Evolutionary conservation across 768 basidiomycete genomes (phyloP).

Genomic region (Pisolithus orientalis): DNA sequence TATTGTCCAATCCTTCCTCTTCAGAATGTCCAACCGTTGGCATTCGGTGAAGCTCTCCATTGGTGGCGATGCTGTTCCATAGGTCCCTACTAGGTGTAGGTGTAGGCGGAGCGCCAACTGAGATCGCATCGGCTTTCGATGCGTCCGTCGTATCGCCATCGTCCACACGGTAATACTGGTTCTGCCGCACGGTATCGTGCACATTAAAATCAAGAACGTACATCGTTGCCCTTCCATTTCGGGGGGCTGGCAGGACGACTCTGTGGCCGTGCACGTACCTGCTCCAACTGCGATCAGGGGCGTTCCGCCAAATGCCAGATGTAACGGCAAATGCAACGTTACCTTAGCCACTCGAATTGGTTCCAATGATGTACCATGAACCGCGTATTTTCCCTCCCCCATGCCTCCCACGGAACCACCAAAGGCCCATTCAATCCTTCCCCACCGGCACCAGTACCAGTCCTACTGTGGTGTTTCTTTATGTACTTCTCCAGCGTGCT

Average conservation of each 20-base stretch:
- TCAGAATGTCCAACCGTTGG: too few species aligned
- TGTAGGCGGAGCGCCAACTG: not conserved
- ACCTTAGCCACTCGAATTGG: conserved; percentile 38
- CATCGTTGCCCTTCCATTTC: conserved; percentile 8
- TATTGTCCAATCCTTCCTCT: too few species aligned
- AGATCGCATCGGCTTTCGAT: not conserved
- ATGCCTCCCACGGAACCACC: conserved; percentile 30
- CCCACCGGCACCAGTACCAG: not conserved
- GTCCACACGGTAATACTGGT: not conserved
- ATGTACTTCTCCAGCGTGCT: conserved; percentile 19
- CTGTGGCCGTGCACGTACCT: conserved; percentile 41
- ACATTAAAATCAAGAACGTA: conserved; percentile 30
- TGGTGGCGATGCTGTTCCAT: too few species aligned
- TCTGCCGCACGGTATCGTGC: conserved; percentile 4
- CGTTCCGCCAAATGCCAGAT: not conserved
- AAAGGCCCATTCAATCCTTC: not conserved
- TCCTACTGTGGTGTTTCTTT: not conserved
- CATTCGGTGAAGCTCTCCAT: too few species aligned
- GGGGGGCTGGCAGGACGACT: conserved; percentile 21
- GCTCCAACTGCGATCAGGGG: not conserved
- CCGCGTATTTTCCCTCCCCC: conserved; percentile 33
- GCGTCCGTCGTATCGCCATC: not conserved
- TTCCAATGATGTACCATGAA: conserved; percentile 19
- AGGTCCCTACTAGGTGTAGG: too few species aligned
- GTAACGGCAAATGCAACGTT: conserved; percentile 2